Percentiles rank a stretch among this genome's conserved stretches.
Evolutionary conservation across 805 yeast species (phyloP).

Genomic region (Monosporozyma unispora): DNA sequence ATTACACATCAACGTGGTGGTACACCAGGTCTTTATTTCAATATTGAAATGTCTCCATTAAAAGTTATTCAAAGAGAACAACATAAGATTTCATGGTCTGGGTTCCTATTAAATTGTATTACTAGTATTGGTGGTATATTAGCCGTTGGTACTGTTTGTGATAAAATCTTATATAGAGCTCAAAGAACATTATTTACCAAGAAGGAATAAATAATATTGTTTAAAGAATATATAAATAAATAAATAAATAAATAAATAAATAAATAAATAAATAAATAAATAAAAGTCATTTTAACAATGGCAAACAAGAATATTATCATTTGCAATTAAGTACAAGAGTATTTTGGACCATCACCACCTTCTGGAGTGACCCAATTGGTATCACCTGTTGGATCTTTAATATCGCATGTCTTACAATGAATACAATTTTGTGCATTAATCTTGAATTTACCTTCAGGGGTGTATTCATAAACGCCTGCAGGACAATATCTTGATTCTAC

Average conservation of each 20-base stretch:
- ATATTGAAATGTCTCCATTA: constrained; percentile 87
- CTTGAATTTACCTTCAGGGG: constrained; percentile 51
- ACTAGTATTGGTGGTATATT: constrained; percentile 93
- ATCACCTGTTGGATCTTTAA: constrained; percentile 91
- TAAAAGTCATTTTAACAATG: not conserved
- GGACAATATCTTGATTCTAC: constrained; percentile 92
- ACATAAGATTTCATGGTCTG: constrained; percentile 62
- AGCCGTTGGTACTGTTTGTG: constrained; percentile 84
- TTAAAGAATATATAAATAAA: not conserved
- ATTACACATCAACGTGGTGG: constrained; percentile 81
- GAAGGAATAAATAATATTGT: not conserved
- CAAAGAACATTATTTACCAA: constrained; percentile 50
- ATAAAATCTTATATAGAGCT: constrained; percentile 83
- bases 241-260: not conserved
- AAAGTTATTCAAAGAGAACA: constrained; percentile 80
- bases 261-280: not conserved
- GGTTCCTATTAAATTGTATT: constrained; percentile 72
- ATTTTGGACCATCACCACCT: constrained; percentile 98
- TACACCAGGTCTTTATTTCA: constrained; percentile 81
- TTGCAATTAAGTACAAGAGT: constrained; percentile 33
- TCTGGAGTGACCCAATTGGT: constrained; percentile 97
- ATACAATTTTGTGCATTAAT: constrained; percentile 96
- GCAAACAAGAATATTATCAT: not conserved
- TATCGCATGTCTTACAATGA: constrained; percentile 97
- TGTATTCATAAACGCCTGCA: constrained; percentile 94